Evolutionary conservation across 1,284 basidiomycete genomes (phyloP).

Genomic region (Tilletia walkeri): DNA sequence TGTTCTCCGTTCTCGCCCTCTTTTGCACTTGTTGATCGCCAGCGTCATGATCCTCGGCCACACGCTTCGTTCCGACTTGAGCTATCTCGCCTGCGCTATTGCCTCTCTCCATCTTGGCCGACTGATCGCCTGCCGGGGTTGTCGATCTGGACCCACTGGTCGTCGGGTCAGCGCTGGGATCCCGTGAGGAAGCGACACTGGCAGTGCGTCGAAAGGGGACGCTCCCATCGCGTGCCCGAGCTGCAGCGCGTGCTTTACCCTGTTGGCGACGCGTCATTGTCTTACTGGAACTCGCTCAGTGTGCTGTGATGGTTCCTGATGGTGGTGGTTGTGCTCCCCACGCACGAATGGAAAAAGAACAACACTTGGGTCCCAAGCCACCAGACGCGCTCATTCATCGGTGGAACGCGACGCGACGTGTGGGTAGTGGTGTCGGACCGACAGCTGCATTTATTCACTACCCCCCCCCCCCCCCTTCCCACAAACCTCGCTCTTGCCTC

Average conservation of each 20-base stretch:
- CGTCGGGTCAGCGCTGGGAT: neutral
- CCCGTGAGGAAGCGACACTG: neutral
- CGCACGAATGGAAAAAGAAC: neutral
- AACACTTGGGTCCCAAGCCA: neutral
- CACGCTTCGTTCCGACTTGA: neutral
- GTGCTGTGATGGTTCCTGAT: neutral
- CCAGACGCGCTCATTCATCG: too few relatives aligned
- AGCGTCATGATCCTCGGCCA: neutral
- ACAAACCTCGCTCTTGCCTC: too few relatives aligned
- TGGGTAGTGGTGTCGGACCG: too few relatives aligned
- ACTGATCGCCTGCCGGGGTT: neutral
- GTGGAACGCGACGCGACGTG: too few relatives aligned
- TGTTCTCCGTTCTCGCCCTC: neutral
- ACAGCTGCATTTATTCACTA: too few relatives aligned
- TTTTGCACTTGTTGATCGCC: neutral
- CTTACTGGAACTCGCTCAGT: too few relatives aligned
- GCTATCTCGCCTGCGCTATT: neutral
- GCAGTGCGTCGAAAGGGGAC: neutral
- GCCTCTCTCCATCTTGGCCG: neutral
- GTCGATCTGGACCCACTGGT: neutral
- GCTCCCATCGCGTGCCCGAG: slow-evolving; percentile 14
- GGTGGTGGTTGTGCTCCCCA: neutral
- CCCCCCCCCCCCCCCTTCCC: too few relatives aligned
- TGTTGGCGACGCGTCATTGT: slow-evolving; percentile 3
- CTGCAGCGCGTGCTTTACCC: neutral